These are phyloP conservation scores for Suillus subluteus DNA, from an alignment of 768 basidiomycete genomes.

Conservation along the genomic window DNA sequence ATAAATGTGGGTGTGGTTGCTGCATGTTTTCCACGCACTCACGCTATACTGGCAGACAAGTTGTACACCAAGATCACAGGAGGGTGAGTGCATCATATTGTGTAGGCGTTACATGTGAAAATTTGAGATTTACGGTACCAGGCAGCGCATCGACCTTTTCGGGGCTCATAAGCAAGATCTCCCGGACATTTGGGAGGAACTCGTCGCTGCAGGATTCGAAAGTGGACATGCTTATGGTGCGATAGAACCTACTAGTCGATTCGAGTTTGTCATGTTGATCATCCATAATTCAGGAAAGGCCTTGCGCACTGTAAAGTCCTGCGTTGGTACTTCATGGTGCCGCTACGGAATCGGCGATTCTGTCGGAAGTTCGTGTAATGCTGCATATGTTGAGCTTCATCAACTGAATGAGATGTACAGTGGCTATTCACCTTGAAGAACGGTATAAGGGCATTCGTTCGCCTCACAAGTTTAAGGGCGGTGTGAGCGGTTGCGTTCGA, in stretches of 20 bases:
- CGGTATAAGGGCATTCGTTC: slow-evolving; percentile 71
- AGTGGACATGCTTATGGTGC: slow-evolving; percentile 79
- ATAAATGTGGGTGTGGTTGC: slow-evolving; percentile 49
- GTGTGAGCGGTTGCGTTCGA: slow-evolving; percentile 73
- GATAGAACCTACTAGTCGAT: neutral
- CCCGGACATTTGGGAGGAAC: slow-evolving; percentile 68
- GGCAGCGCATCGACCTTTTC: slow-evolving; percentile 71
- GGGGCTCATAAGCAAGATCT: slow-evolving; percentile 72
- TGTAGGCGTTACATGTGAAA: neutral
- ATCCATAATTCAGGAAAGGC: slow-evolving; percentile 38
- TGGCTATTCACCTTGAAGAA: slow-evolving; percentile 73
- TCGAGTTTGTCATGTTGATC: neutral
- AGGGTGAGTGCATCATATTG: slow-evolving; percentile 23
- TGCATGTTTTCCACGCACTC: neutral
- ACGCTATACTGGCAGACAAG: slow-evolving; percentile 32
- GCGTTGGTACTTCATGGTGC: slow-evolving; percentile 75
- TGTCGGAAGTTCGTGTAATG: slow-evolving; percentile 50
- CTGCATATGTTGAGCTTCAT: neutral
- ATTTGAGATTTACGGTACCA: slow-evolving; percentile 26
- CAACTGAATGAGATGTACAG: slow-evolving; percentile 21
- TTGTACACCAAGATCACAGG: slow-evolving; percentile 68
- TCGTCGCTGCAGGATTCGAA: slow-evolving; percentile 69
- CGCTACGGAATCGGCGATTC: slow-evolving; percentile 77
- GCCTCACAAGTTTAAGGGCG: slow-evolving; percentile 79
- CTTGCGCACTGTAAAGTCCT: slow-evolving; percentile 75